Evolutionary conservation across 306 rosid genomes (phyloP), one percentile per base, ranked within the genome.

Genomic region (Mucuna pruriens): DNA sequence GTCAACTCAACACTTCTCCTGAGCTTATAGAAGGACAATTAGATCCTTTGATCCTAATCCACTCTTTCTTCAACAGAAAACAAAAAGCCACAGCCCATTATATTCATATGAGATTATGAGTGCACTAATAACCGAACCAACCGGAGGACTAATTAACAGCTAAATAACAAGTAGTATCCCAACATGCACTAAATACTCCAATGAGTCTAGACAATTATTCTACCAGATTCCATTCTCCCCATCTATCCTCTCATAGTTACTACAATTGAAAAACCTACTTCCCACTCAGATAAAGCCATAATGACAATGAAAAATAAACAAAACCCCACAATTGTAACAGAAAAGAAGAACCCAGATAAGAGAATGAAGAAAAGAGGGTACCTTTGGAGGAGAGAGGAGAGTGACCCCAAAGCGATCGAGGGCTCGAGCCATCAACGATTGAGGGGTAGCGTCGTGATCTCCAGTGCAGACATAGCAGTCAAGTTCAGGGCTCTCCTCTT

Each of bases 401-500:
- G 89, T 78, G 78, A 95, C 97, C 8, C 98, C 97, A 48, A 92
- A 91, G 11, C 97, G 94, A 85, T 95, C 97, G 7, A 88, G 9
- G 70, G 97, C 94, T 1, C 92, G 94, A 70, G 75, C 85, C 75
- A 82, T 76, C 85, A 95, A 85, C 48, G 86, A 80, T 7, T 90
- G 89, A 39, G 97, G 93, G 12, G 94, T 84, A 74, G 97, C 89
- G 13, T 95, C 97, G 45, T 92, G 97, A 83, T 95, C 98, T 45
- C 99, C 97, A n/a, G 94, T 95, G 89, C 87, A 93, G 15, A 95
- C 80, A 57, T 88, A 25, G 84, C 94, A 90, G 0, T 86, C 87
- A 31, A 95, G 91, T 74, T 52, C 78, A 29, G 90, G 92, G 72
- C 63, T 82, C 33, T 86, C 89, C 4, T 93, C 98, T 71, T 95